Evolutionary conservation across 768 basidiomycete species (phyloP), one percentile per base, ranked within the genome.

Genomic region (Lepiota venenata): DNA sequence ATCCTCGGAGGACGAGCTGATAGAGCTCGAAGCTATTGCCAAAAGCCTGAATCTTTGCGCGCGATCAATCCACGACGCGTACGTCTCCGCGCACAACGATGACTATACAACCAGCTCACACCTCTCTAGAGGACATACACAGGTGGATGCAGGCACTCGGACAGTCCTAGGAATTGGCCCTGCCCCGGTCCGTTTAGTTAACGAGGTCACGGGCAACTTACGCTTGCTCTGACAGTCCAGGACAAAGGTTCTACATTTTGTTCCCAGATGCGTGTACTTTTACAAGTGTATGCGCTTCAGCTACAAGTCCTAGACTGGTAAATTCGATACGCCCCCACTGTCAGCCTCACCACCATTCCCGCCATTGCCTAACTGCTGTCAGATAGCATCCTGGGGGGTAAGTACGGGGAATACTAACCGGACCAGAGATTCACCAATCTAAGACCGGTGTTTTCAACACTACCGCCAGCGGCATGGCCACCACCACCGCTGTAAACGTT

Each of bases 111-210:
- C 3, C 35, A 9, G 20, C 46, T 55, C 12, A 48, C 39, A 32
- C 15, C 4, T 12, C 7, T 86, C 82, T 39, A 93, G 92, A 39
- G 93, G 92, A 40, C 75, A 85, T 51, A 94, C 93, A 1, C 88
- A 94, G 66, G 84, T 95, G 22, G 88, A 82, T 21, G 82, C 88
- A 14, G 93, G 93, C 3, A 84, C 88, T 7, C 78, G 85, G 25
- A 95, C 94, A 1, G 91, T 98, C 2, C 80, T 99, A 9, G 96
- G 87, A 6, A 91, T 98, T 59, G 94, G 95, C 16, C 93, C 94
- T 71, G 96, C 83, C 0, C 96, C 96, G 0, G 86, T 92, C 10
- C 73, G 80, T 15, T 64, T 97, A 38, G 71, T 98, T 56, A 93
- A 98, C 68, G 80, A 89, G 61, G 87, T 91, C 15, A 90, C 89